These are phyloP conservation scores for Nothomitra cinnamomea DNA, from an alignment of 2,329 filamentous ascomycete genomes.

Conservation along the genomic window DNA sequence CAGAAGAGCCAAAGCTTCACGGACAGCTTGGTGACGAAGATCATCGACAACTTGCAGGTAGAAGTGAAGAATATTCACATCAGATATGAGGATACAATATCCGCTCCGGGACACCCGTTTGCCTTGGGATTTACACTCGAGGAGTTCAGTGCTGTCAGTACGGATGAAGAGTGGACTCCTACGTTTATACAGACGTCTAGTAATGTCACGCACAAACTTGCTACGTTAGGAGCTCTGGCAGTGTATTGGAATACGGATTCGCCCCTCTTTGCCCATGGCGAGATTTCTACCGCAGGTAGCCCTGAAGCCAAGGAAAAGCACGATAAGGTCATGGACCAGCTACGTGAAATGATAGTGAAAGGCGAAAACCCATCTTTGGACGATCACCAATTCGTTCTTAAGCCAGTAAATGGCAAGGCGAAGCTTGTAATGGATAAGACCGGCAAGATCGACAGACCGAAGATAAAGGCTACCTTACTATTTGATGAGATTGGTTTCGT, in stretches of 20 bases:
- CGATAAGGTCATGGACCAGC: conserved; percentile 57
- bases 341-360: conserved; percentile 65
- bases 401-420: conserved; percentile 86
- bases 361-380: conserved; percentile 38
- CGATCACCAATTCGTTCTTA: conserved; percentile 82
- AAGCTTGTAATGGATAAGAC: conserved; percentile 93
- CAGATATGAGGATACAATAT: conserved; percentile 94
- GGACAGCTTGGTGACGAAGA: conserved; percentile 83
- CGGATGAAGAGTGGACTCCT: conserved; percentile 84
- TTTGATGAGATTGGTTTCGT: conserved; percentile 97
- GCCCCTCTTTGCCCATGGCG: conserved; percentile 61
- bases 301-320: conserved; percentile 44
- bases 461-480: conserved; percentile 75
- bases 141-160: conserved; percentile 94
- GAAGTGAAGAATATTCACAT: conserved; percentile 97
- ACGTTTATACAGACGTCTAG: conserved; percentile 86
- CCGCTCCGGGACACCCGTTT: conserved; percentile 86
- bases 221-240: conserved; percentile 73
- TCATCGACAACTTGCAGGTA: conserved; percentile 96
- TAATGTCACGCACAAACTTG: conserved; percentile 78
- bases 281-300: conserved; percentile 9
- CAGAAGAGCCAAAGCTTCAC: conserved; percentile 97
- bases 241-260: conserved; percentile 98
- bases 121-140: conserved; percentile 82
- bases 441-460: conserved; percentile 58